Base-by-base conservation (phyloP, 768 basidiomycete genomes). In the Tubosaeta sp. region DNA sequence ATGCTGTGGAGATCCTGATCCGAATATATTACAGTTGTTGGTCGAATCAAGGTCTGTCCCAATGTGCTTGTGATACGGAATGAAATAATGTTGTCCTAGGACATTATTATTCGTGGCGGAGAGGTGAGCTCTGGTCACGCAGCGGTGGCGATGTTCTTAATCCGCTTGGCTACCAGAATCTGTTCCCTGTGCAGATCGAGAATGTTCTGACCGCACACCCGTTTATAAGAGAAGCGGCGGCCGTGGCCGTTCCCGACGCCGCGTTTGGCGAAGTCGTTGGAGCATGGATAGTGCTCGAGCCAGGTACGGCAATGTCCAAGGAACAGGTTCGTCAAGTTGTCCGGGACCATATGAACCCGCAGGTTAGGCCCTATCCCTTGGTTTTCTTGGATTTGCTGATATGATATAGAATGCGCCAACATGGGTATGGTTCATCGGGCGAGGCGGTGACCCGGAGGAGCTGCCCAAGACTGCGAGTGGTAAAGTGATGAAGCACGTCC, bases 381-480 rank as follows among this genome's bases (percentile, higher is more conserved):
- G 3, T 31, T 9, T 7, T 9, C 35, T 52, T 7, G 12, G 29
- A 39, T 17, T 26, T 4, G 16, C 16, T 25, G 4, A 49, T n/a
- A n/a, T n/a, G n/a, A n/a, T n/a, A n/a, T 59, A 91, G 88, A 89
- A 88, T 65, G 80, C 84, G 1, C 90, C 90, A 0, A 72, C 76
- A 9, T 92, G 88, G 87, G 82, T 92, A 4, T 93, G 89, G 86
- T 91, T 91, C 55, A 56, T 88, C 1, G 85, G 83, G 13, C 85
- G 89, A 59, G 85, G 85, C 42, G 80, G 78, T 1, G 68, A 67
- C 2, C 71, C 74, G 8, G 66, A 63, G 9, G 84, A 88, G 56
- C 64, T 91, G 8, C 90, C 91, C 1, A 91, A 88, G 73, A 93
- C 91, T 10, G 89, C 86, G 13, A 92, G 89, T 57, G 90, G 90